Conservation (phyloP, 192 early-diverging fungal genomes). For the Entomortierella beljakovae region DNA sequence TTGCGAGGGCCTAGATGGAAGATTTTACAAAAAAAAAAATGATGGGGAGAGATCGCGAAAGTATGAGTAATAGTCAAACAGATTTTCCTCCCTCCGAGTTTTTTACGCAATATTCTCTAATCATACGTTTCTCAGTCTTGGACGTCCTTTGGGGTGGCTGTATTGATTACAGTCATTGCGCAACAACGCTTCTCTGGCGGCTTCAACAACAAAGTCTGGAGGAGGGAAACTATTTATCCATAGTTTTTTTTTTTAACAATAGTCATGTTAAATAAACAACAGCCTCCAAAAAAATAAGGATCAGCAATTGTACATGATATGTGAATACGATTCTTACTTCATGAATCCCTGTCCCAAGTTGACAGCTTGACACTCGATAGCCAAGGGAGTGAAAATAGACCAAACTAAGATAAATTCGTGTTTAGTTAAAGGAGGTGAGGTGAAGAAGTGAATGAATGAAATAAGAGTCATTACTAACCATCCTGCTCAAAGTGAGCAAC, state of each 20-base stretch:
- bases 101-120: not conserved
- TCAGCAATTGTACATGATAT: not conserved
- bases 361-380: constrained; percentile 85
- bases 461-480: constrained; percentile 48
- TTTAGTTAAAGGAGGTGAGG: not conserved
- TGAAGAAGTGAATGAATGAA: not conserved
- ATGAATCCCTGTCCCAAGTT: constrained; percentile 94
- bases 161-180: constrained; percentile 86
- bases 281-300: not conserved
- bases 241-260: not conserved
- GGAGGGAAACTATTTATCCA: constrained; percentile 79
- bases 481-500: constrained; percentile 68
- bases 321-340: constrained; percentile 60
- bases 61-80: not conserved
- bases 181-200: constrained; percentile 76
- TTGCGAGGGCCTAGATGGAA: constrained; percentile 68
- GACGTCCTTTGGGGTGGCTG: constrained; percentile 77
- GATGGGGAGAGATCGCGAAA: too few relatives aligned
- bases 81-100: not conserved
- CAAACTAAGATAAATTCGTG: constrained; percentile 62
- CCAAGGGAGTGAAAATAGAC: constrained; percentile 90
- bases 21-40: not conserved
- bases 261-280: not conserved
- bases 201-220: constrained; percentile 84
- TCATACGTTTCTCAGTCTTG: constrained; percentile 62